These are phyloP conservation scores for Neofusicoccum laricinum DNA, from an alignment of 2,329 filamentous ascomycete species.

Conservation along the genomic window DNA sequence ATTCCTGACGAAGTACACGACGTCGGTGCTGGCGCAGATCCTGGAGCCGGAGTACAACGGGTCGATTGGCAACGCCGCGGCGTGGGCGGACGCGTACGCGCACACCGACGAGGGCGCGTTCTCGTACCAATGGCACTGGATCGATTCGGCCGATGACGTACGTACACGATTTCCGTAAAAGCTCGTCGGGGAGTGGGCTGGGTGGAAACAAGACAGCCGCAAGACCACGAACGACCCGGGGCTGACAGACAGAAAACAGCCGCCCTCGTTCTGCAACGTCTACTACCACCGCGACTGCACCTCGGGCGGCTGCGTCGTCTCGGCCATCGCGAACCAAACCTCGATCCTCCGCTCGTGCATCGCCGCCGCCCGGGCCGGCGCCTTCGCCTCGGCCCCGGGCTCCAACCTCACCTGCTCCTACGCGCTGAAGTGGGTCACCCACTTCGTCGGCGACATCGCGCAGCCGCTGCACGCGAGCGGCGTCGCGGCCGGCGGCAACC, in stretches of 20 bases:
- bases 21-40: conserved; percentile 30
- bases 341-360: conserved; percentile 37
- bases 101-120: conserved; percentile 39
- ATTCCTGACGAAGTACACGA: conserved; percentile 33
- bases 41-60: conserved; percentile 40
- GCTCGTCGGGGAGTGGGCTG: not conserved
- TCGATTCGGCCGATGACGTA: conserved; percentile 33
- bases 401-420: conserved; percentile 38
- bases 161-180: not conserved
- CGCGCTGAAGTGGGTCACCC: conserved; percentile 41
- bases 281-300: conserved; percentile 38
- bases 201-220: no score
- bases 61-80: conserved; percentile 38
- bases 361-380: conserved; percentile 24
- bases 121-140: conserved; percentile 43
- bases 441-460: conserved; percentile 42
- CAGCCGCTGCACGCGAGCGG: conserved; percentile 43
- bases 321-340: conserved; percentile 42
- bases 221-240: not conserved
- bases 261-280: conserved; percentile 33
- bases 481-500: conserved; percentile 38
- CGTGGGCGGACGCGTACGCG: conserved; percentile 40
- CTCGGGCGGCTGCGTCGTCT: conserved; percentile 39
- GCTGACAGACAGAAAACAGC: conserved; percentile 4
- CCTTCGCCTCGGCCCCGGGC: conserved; percentile 16